Base-by-base conservation (phyloP, 1,139 yeast species). In the Diutina rugosa region DNA sequence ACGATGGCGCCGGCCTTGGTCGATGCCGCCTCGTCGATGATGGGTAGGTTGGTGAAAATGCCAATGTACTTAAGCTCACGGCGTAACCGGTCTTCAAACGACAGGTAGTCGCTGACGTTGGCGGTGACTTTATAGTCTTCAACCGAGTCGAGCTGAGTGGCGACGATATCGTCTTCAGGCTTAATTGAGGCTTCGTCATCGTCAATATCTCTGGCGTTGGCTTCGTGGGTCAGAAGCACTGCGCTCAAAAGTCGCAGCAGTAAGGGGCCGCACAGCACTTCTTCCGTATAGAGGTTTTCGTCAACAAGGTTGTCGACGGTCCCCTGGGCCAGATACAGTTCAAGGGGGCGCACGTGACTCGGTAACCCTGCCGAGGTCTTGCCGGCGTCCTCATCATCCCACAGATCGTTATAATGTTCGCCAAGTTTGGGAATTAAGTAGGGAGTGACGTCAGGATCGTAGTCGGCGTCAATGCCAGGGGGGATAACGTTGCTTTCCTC, bases 31-130 rank as follows among this genome's bases (percentile, higher is more conserved):
- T 71, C 72, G 61, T 66, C 68, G 28, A 66, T 62, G 62, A 68
- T 61, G 29, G 79, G 73, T 59, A 70, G 77, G 62, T 85, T 87
- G 83, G 84, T 88, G 62, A 90, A 85, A 10, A 95, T 89, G 0
- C 99, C 99, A 59, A 93, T 90, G 65, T 87, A 90, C 62, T 87
- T 84, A 63, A 95, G 76, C 68, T 95, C 99, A 51, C 96, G 77
- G 66, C 88, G 87, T 57, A 95, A 72, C 51, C 98, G 73, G 61
- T 93, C 97, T 65, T 93, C 99, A 49, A 93, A 78, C 0, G 93
- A 80, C 55, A 79, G 79, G 68, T 89, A 93, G 65, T 90, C 97
- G 51, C 67, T 70, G 0, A 67, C 63, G 51, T 74, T 79, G 1
- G 76, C 61, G 0, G 69, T 62, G 21, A 69, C 58, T 56, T 69